Base-by-base conservation (phyloP, 2,329 filamentous ascomycete species). In the Pleoardoris graminearum region DNA sequence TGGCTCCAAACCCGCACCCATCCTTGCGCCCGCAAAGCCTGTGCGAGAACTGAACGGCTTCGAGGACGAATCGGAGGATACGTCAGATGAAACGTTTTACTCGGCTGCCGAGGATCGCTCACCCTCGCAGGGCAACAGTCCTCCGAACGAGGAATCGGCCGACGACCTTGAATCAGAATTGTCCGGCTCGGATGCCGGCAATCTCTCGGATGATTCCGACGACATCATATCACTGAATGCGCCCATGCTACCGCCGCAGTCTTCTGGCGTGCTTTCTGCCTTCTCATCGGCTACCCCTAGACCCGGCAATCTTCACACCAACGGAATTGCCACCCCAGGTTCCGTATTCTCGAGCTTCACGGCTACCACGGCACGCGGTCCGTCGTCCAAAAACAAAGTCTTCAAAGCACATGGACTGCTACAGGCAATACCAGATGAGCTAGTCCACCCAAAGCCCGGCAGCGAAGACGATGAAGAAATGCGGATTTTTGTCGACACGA, bases 311-410 rank as follows among this genome's bases (percentile, higher is more conserved):
- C 84, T 86, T 47, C 85, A 85, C 59, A 82, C 82, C 0, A 92
- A 90, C 62, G 91, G 91, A 3, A 82, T 89, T 8, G 83, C 85
- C 38, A 96, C 91, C 0, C 92, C 93, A 0, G 90, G 89, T 0
- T 97, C 92, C 0, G 88, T 96, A 3, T 91, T 92, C 62, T 97
- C 93, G 0, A 91, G 84, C 65, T 93, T 92, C 62, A 96, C 92
- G 7, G 85, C 90, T 1, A 88, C 88, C 0, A 97, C 92, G 6
- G 85, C 90, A 44, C 84, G 90, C 32, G 87, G 73, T 58, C 81
- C 86, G 17, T 83, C 85, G 7, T 83, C 85, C 7, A 84, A 84
- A 43, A 90, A 90, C 3, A 90, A 91, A 54, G 78, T 94, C 0
- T 97, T 97, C 76, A 92, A 89, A 66, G 85, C 89, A 0, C 87